phyloP scores from a whole-genome alignment of 2,329 filamentous ascomycete genomes.

The Trichoderma sp. region DNA sequence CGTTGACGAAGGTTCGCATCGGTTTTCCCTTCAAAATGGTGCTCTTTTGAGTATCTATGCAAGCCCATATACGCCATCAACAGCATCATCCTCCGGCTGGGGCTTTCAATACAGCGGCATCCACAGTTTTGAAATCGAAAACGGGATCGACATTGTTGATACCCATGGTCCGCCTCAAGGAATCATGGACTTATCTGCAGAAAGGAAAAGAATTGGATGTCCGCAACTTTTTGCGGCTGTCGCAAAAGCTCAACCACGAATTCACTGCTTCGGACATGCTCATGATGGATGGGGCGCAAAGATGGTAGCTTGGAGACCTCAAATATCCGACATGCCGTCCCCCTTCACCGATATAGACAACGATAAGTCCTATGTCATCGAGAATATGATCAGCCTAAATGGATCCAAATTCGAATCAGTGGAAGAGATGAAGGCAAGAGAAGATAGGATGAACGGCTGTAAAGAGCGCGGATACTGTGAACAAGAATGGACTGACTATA shows the following conservation, averaged over 20 bases:
- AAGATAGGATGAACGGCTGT: background rate
- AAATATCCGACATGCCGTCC: conserved; percentile 32
- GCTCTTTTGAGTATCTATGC: conserved; percentile 43
- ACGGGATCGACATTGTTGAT: conserved; percentile 33
- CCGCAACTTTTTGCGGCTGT: conserved; percentile 27
- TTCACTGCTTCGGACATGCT: conserved; percentile 41
- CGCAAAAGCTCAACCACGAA: conserved; percentile 29
- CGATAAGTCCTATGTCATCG: conserved; percentile 38
- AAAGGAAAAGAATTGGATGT: conserved; percentile 32
- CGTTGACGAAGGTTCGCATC: conserved; percentile 43
- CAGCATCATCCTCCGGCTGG: conserved; percentile 33
- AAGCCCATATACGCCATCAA: conserved; percentile 45
- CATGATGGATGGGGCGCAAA: conserved; percentile 40
- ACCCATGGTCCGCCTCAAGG: conserved; percentile 40
- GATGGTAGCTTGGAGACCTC: conserved; percentile 45
- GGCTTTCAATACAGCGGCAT: conserved; percentile 44
- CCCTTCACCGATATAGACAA: conserved; percentile 52
- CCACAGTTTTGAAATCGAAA: conserved; percentile 30
- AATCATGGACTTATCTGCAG: conserved; percentile 40
- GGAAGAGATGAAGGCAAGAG: background rate
- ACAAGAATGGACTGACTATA: background rate
- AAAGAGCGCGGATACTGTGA: background rate
- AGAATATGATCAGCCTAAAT: conserved; percentile 29
- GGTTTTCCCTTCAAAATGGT: conserved; percentile 41
- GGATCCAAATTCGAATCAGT: background rate